phyloP scores from a whole-genome alignment of 148 eudicot species.

The Cornus suecica region DNA sequence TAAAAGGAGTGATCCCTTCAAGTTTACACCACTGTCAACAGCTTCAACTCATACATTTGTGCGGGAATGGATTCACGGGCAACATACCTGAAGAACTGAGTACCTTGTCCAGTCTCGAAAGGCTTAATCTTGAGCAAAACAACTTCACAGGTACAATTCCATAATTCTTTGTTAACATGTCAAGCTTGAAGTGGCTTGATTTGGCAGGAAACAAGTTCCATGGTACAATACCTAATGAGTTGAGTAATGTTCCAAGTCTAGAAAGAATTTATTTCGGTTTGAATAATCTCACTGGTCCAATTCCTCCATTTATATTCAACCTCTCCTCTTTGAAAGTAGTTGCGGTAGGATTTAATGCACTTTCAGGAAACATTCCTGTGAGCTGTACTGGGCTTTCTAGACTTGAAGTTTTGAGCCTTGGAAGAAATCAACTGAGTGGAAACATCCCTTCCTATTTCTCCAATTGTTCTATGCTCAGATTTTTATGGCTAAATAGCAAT shows the following conservation, averaged over 20 bases:
- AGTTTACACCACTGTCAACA: slow-evolving; percentile 1
- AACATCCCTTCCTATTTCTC: neutral
- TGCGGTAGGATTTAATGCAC: no score
- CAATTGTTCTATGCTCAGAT: no score
- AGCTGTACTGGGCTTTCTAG: slow-evolving; percentile 16
- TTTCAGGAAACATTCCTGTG: slow-evolving; percentile 14
- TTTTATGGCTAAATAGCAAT: neutral
- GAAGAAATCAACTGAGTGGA: slow-evolving; percentile 6
- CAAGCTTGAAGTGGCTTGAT: slow-evolving; percentile 1
- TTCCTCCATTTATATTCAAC: no score
- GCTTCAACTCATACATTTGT: neutral
- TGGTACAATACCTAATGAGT: slow-evolving; percentile 12
- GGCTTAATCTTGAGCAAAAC: neutral
- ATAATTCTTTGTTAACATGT: neutral
- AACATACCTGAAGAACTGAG: neutral
- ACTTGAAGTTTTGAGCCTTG: neutral
- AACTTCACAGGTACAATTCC: slow-evolving; percentile 18
- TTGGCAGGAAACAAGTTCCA: slow-evolving; percentile 1
- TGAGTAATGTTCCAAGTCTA: no score
- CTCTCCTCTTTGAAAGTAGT: no score
- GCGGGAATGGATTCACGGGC: neutral
- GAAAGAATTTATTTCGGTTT: no score
- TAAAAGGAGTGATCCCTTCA: slow-evolving; percentile 3
- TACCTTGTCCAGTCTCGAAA: neutral
- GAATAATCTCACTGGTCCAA: no score